These are phyloP conservation scores for Penicillium waksmanii DNA, from an alignment of 495 filamentous ascomycete genomes.

Conservation along the genomic window DNA sequence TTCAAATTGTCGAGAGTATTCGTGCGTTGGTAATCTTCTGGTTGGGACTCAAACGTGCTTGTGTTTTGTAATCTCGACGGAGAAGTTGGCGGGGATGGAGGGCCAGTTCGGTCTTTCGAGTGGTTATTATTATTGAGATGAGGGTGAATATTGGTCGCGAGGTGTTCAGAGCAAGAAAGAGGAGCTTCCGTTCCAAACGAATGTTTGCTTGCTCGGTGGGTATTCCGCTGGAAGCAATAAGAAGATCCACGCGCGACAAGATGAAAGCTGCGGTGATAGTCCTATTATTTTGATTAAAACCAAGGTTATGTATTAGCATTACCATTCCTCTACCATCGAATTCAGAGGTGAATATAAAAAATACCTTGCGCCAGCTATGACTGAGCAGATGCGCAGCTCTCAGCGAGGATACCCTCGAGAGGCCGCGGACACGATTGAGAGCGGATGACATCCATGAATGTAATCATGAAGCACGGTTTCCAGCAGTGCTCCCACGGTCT, in stretches of 20 bases:
- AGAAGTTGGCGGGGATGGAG: not conserved
- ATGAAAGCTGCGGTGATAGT: slow-evolving; percentile 5
- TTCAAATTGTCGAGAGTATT: not conserved
- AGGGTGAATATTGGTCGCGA: not conserved
- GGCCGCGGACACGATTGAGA: slow-evolving; percentile 47
- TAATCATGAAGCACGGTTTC: slow-evolving; percentile 29
- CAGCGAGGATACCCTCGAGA: slow-evolving; percentile 44
- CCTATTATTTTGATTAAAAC: not conserved
- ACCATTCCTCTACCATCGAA: not conserved
- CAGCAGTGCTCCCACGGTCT: slow-evolving; percentile 3
- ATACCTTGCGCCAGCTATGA: slow-evolving; percentile 36
- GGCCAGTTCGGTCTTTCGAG: not conserved
- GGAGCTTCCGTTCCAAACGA: slow-evolving; percentile 7
- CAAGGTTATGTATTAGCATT: not conserved
- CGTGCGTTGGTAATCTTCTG: not conserved
- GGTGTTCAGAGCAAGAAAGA: not conserved
- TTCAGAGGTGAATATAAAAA: not conserved
- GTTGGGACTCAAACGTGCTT: not conserved
- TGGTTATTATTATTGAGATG: not conserved
- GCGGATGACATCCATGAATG: slow-evolving; percentile 57
- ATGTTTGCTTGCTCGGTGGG: slow-evolving; percentile 11
- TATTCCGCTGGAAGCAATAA: slow-evolving; percentile 8
- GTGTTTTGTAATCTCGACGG: not conserved
- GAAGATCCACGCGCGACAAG: not conserved
- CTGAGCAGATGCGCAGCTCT: slow-evolving; percentile 37